Evolutionary conservation across 1,139 yeast genomes (phyloP), one percentile per base, ranked within the genome.

Genomic region (Protomyces lactucae-debilis): DNA sequence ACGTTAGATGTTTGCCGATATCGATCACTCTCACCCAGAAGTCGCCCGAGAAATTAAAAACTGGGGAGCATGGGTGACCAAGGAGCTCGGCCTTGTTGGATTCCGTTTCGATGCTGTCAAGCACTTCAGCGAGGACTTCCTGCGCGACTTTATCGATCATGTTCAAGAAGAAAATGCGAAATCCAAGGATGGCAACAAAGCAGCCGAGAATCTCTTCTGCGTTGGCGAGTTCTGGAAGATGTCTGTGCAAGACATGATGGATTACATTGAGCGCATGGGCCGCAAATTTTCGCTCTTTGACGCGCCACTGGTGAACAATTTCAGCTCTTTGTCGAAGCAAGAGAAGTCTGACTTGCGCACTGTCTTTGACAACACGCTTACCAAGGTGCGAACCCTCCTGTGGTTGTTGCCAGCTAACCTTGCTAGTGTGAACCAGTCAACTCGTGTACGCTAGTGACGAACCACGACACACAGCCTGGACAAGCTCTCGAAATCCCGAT

Each of bases 181-280:
- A 43, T 18, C 25, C 21, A 57, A 52, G 16, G 55, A 57, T n/a
- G 39, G 48, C 21, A 52, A 59, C 55, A 59, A 40, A 14, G 53
- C 61, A 14, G 64, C 64, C 14, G 69, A 67, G n/a, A 43, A 43
- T 18, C 64, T 67, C 23, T 68, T 68, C 54, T 68, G 68, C 36
- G 69, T 68, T 10, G 69, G 69, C 35, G 69, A 67, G 32, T 67
- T 67, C 45, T 67, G 69, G 69, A 67, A 67, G 52, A 68, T 66
- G 60, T 64, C 66, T 25, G 52, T 68, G 32, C 55, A 25, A 14
- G 69, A 67, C 37, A 68, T 68, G 69, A 54, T 46, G 18, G 56
- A 53, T 14, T 68, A 68, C 36, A 67, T 68, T 40, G 69, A 68
- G 32, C 66, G 69, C 25, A 45, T 68, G 60, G 60, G 65, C 8